Base-by-base conservation (phyloP, 805 yeast species). In the Nakazawaea peltata region DNA sequence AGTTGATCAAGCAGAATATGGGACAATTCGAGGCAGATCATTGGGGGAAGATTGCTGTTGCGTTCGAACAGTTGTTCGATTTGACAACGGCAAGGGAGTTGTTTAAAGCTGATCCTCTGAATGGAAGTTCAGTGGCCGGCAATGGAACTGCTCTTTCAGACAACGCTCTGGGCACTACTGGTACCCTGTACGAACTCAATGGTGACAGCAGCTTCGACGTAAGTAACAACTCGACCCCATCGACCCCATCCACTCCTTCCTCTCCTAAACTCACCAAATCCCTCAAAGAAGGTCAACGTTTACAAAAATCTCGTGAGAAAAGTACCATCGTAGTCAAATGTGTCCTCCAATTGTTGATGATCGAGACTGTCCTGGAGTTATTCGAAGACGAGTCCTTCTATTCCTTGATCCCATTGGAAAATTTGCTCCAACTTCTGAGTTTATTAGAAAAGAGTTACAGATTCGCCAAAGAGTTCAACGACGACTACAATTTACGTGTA, bases 301-400 rank as follows among this genome's bases (percentile, higher is more conserved):
- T 62, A 27, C 64, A 63, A 36, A 68, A 66, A 46, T 57, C 74
- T 15, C 69, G 64, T 40, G 73, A 74, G 16, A 80, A 78, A 49
- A 77, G 85, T 19, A 68, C 81, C 0, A 85, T 90, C 50, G 95
- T 92, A 28, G 85, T 87, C 30, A 88, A 88, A 56, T 86, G 97
- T 59, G 94, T 92, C 16, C 63, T 90, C 45, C 97, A 92, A 52
- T 63, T 90, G 39, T 67, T 88, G 49, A 74, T 92, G 75, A 87
- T 92, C 48, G 95, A 90, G 53, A 73, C 85, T 0, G 65, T 86
- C 18, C 76, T 83, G 41, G 97, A 87, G 48, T 59, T 90, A 32
- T 75, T 87, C 53, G 86, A 81, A 31, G 67, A 64, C 37, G 82
- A 81, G 37, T 62, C 56, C 4, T 84, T 90, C 46, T 83, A 82